Evolutionary conservation across 345 rosid species (phyloP), one percentile per base, ranked within the genome.

Genomic region (Anastatica hierochuntica): DNA sequence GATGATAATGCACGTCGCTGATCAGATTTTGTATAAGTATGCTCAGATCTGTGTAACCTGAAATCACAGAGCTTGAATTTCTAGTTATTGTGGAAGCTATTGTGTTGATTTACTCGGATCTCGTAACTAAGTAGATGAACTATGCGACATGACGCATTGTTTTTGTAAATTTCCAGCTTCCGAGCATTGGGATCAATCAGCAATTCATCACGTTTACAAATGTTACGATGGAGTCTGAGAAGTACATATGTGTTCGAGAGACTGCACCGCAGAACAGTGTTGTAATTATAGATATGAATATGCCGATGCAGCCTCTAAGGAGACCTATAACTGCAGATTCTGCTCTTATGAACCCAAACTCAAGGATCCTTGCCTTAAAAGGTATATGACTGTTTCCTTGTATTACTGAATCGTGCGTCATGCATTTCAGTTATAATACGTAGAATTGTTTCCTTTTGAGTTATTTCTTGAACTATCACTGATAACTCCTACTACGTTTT

Each of bases 231-330:
- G 98, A 90, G 62, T 90, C 98, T 5, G 98, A 90, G 29, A 90
- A 87, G 79, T 90, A 87, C 49, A 90, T 90, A 35, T 90, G 96
- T 62, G 98, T 90, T 42, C 76, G 98, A 24, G 98, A 90, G 72
- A 90, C 98, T 14, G 74, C 95, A n/a, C 96, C 98, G 0, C 98
- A 90, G 72, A 90, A 90, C 70, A 84, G 96, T 31, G 96, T 90
- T 39, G 98, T 90, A 24, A 90, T 87, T 64, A 64, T 87, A 2
- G 98, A 90, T 65, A 90, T 90, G 98, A 84, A 67, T 44, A 75
- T 80, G 92, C 98, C 98, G 12, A 84, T 70, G 79, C 98, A 90
- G 77, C 98, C 98, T 8, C 50, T 90, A 72, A 77, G 98, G 58
- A 78, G 96, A 62, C 98, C 98, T 30, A 90, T 90, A 19, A 90